Conservation (phyloP, 176 grass and related monocot species). For the Bonia amplexicaulis region DNA sequence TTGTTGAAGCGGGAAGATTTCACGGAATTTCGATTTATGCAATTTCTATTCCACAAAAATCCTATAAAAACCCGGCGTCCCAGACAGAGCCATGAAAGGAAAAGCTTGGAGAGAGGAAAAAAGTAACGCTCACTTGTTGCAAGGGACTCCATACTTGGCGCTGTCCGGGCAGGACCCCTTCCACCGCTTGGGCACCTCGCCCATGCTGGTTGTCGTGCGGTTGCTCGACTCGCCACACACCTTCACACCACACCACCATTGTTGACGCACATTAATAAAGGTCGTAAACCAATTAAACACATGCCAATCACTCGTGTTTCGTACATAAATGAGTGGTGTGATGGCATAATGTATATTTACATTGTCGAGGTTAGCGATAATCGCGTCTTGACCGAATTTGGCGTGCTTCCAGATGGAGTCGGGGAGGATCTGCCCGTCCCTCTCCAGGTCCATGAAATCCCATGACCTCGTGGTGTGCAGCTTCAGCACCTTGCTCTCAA, state of each 20-base stretch:
- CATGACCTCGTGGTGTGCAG: conserved; percentile 80
- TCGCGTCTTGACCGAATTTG: conserved; percentile 50
- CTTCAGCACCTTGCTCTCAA: conserved; percentile 45
- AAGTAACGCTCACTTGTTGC: conserved; percentile 47
- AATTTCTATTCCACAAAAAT: too few species aligned
- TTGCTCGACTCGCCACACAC: conserved; percentile 83
- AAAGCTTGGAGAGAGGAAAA: too few species aligned
- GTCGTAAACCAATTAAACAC: background rate
- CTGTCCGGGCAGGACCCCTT: conserved; percentile 55
- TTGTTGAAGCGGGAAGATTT: too few species aligned
- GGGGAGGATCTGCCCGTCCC: conserved; percentile 15
- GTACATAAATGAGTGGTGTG: background rate
- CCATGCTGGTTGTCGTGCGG: conserved; percentile 38
- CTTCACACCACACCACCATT: background rate
- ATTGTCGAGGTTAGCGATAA: conserved; percentile 67
- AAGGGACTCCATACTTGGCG: conserved; percentile 39
- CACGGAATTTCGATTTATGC: too few species aligned
- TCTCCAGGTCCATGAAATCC: conserved; percentile 56
- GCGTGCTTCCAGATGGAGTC: conserved; percentile 49
- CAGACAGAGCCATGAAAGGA: too few species aligned
- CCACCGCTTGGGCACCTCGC: conserved; percentile 56
- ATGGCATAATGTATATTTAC: conserved; percentile 6
- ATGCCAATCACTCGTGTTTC: background rate
- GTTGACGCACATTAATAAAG: background rate
- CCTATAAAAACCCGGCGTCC: too few species aligned